phyloP scores from a whole-genome alignment of 805 yeast species.

The Candida wancherniae region DNA sequence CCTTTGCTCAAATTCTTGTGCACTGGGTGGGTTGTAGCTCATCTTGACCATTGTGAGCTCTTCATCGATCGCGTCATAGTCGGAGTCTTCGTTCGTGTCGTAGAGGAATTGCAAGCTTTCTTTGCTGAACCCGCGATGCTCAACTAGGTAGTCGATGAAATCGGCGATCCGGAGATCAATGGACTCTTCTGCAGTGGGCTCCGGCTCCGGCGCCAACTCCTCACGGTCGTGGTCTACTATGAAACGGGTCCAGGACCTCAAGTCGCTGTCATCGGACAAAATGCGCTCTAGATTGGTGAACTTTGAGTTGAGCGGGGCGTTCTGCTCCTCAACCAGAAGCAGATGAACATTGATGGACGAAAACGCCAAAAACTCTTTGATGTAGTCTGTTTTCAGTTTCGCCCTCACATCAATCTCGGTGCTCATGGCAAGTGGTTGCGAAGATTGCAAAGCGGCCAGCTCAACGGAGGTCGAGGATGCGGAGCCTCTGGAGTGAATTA shows the following conservation, averaged over 20 bases:
- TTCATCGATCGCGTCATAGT: constrained; percentile 34
- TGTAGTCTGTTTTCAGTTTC: constrained; percentile 20
- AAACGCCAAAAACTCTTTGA: constrained; percentile 21
- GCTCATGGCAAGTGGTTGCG: constrained; percentile 6
- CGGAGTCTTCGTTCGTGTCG: constrained; percentile 28
- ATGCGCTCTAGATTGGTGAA: constrained; percentile 26
- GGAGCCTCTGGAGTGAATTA: constrained; percentile 7
- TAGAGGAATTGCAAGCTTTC: constrained; percentile 26
- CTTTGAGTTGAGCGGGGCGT: constrained; percentile 19
- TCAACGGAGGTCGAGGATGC: constrained; percentile 1
- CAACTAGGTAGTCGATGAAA: constrained; percentile 28
- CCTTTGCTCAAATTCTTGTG: too few species aligned
- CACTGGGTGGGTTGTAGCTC: neutral
- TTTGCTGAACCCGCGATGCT: constrained; percentile 22
- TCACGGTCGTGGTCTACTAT: constrained; percentile 18
- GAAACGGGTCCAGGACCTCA: constrained; percentile 24
- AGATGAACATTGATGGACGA: constrained; percentile 10
- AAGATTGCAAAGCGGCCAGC: constrained; percentile 1
- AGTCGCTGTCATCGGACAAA: constrained; percentile 19
- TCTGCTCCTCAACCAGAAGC: constrained; percentile 6
- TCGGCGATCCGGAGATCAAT: constrained; percentile 24
- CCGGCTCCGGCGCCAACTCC: constrained; percentile 7
- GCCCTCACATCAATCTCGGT: constrained; percentile 9
- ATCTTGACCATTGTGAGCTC: constrained; percentile 28
- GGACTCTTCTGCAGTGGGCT: constrained; percentile 5